Base-by-base conservation (phyloP, 208 protist genomes). In the Crithidia bombi region DNA sequence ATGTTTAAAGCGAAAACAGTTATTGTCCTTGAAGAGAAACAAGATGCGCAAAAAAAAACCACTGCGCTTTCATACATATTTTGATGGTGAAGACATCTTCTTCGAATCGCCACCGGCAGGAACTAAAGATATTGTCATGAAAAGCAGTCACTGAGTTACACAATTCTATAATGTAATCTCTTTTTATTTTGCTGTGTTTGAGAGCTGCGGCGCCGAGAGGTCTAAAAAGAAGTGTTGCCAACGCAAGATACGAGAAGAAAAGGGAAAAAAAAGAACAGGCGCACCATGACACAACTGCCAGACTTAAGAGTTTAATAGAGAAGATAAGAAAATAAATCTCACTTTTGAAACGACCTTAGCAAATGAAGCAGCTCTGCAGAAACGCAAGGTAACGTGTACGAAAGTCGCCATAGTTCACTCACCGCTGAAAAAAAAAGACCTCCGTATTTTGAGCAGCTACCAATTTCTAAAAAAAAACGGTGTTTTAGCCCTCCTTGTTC, bases 401-500 rank as follows among this genome's bases (percentile, higher is more conserved):
- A 43, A 59, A 43, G 54, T 43, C 35, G 54, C 30, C 41, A 51
- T 12, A 57, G 36, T 38, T 59, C 49, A n/a, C 2, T 35, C n/a
- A n/a, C n/a, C n/a, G n/a, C n/a, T n/a, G 44, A 67, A 65, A 35
- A 63, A 33, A 26, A 12, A 54, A 49, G 17, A 26, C n/a, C n/a
- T n/a, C n/a, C n/a, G n/a, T n/a, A n/a, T n/a, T n/a, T n/a, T n/a
- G n/a, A n/a, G n/a, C n/a, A n/a, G n/a, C n/a, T n/a, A n/a, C n/a
- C n/a, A n/a, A n/a, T n/a, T n/a, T n/a, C n/a, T n/a, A n/a, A n/a
- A n/a, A n/a, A n/a, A 10, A 2, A 17, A 9, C n/a, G 5, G 19
- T 1, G 11, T 19, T 25, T 36, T 41, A 64, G 1, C 65, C 54
- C 41, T 73, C 54, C 41, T 75, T 64, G 12, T 67, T 69, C 77